Percentiles rank a stretch among this genome's conserved stretches.
These are phyloP conservation scores for Kurtzmaniella quercitrusa DNA, from an alignment of 1,139 yeast genomes.

Conservation along the genomic window DNA sequence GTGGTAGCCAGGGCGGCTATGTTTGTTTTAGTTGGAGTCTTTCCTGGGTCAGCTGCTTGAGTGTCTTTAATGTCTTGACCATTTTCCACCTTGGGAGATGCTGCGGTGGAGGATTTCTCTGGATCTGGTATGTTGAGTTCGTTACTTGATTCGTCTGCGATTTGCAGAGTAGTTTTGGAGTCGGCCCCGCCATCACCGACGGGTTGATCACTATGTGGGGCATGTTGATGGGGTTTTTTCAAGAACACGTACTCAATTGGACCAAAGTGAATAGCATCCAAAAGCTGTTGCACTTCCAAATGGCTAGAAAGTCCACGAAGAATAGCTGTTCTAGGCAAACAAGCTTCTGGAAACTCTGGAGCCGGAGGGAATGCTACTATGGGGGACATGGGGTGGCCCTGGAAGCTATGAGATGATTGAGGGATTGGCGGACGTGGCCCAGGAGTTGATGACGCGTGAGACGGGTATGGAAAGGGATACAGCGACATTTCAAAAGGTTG, in stretches of 20 bases:
- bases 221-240: conserved; percentile 17
- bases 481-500: background rate
- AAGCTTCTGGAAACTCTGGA: conserved; percentile 27
- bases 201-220: background rate
- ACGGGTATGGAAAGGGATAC: background rate
- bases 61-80: conserved; percentile 21
- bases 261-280: conserved; percentile 36
- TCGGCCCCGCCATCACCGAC: no score
- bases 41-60: background rate
- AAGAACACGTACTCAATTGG: conserved; percentile 42
- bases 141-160: no score
- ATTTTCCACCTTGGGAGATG: conserved; percentile 20
- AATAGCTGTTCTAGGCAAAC: conserved; percentile 37
- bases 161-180: no score
- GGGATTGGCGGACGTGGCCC: background rate
- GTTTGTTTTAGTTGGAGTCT: background rate
- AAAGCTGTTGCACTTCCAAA: conserved; percentile 26
- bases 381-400: background rate
- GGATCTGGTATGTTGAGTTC: no score
- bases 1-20: background rate
- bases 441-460: conserved; percentile 5
- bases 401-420: background rate
- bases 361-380: conserved; percentile 11
- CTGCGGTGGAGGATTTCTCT: no score
- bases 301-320: conserved; percentile 27